These are phyloP conservation scores for Tylopilus felleus DNA, from an alignment of 768 basidiomycete genomes.

Conservation along the genomic window DNA sequence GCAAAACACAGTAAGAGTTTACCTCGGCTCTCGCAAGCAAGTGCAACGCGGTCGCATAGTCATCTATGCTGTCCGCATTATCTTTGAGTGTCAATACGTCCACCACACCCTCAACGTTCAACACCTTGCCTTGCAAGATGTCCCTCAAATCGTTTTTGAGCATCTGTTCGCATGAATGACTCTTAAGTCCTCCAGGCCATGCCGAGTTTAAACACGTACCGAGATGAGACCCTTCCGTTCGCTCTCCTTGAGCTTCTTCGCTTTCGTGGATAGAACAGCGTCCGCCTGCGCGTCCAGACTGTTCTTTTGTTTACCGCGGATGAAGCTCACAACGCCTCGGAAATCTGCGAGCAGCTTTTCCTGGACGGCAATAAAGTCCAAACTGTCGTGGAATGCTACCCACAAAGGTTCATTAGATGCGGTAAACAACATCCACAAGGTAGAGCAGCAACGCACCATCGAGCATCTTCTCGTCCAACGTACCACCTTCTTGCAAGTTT, in stretches of 20 bases:
- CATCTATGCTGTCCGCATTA: constrained; percentile 54
- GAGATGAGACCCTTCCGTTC: constrained; percentile 50
- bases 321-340: constrained; percentile 41
- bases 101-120: constrained; percentile 75
- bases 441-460: constrained; percentile 44
- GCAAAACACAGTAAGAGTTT: constrained; percentile 14
- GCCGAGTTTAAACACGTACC: constrained; percentile 18
- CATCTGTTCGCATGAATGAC: constrained; percentile 38
- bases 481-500: constrained; percentile 43
- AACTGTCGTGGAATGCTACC: constrained; percentile 77
- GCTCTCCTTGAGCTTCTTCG: constrained; percentile 35
- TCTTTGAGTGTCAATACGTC: constrained; percentile 87
- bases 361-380: constrained; percentile 88
- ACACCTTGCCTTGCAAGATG: constrained; percentile 68
- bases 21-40: constrained; percentile 58
- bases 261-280: constrained; percentile 53
- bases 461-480: constrained; percentile 48
- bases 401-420: constrained; percentile 6
- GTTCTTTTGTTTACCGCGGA: constrained; percentile 55
- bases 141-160: constrained; percentile 68
- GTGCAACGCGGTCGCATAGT: constrained; percentile 68
- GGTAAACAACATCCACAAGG: neutral
- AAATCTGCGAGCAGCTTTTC: constrained; percentile 64
- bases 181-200: neutral
- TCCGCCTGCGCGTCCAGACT: constrained; percentile 69